Percentiles rank a stretch among this genome's conserved stretches.
phyloP scores from a whole-genome alignment of 2,329 filamentous ascomycete genomes.

The Cladophialophora bantiana region DNA sequence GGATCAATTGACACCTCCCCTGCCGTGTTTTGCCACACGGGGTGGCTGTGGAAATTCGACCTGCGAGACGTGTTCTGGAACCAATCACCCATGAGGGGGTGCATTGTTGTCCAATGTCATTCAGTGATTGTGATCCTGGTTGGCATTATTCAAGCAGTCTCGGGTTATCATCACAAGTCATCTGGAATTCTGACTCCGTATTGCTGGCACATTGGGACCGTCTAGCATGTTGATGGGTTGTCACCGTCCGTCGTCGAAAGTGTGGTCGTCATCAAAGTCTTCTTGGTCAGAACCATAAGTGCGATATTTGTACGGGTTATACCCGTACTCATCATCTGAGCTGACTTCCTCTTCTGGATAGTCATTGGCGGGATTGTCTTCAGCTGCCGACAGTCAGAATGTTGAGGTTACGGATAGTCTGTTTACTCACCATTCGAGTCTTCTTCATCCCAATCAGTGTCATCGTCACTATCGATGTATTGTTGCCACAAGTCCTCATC shows the following conservation, averaged over 20 bases:
- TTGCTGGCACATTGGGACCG: background rate
- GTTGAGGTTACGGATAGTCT: background rate
- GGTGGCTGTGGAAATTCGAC: constrained; percentile 4
- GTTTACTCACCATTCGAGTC: constrained; percentile 63
- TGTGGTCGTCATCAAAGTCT: constrained; percentile 49
- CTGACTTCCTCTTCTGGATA: constrained; percentile 59
- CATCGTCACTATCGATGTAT: constrained; percentile 61
- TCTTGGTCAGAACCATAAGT: constrained; percentile 53
- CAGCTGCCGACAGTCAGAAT: constrained; percentile 46
- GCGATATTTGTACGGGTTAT: constrained; percentile 50
- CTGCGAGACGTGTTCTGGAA: background rate
- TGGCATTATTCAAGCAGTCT: background rate
- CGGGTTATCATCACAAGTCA: background rate
- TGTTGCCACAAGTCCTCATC: constrained; percentile 65
- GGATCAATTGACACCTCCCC: constrained; percentile 2
- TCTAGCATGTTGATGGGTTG: background rate
- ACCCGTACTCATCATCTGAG: constrained; percentile 56
- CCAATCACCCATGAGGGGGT: background rate
- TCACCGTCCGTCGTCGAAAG: background rate
- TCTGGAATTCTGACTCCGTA: background rate
- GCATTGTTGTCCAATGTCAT: background rate
- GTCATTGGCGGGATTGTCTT: constrained; percentile 59
- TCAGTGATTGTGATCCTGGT: background rate
- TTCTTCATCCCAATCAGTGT: constrained; percentile 64
- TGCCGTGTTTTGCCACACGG: constrained; percentile 13